Evolutionary conservation across 1,284 basidiomycete genomes (phyloP), one percentile per base, ranked within the genome.

Genomic region (Trametes pubescens): DNA sequence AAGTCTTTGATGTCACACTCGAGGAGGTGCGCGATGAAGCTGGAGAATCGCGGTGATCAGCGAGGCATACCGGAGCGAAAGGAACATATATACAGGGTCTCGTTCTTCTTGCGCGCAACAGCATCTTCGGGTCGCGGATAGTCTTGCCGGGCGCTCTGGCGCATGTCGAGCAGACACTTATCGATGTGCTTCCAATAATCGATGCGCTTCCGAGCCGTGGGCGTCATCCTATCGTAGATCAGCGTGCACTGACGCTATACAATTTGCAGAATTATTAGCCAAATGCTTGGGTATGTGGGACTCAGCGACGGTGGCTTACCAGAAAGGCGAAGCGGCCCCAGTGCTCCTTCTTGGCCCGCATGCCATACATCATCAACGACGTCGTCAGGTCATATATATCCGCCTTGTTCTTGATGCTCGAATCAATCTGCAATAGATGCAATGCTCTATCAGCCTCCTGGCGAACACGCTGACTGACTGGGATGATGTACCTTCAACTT

Each of bases 321-420:
- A 64, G 47, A 38, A 64, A 64, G 26, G 57, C 57, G 22, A 64
- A 56, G 18, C 62, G 44, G 0, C 57, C 62, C 62, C 62, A 64
- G 35, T 64, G 62, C 34, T 64, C 62, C 18, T 38, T 46, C 35
- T 52, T 59, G 1, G 57, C 24, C 4, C 24, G 24, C 24, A 60
- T 55, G 4, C 52, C 57, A 16, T 64, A 64, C 46, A 64, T 59
- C 37, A 64, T 32, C 26, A 64, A 24, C 4, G 24, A 7, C 3
- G 34, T 35, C 1, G 61, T 63, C 22, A 63, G 56, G 32, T 40
- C 44, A 29, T 63, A 63, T 16, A 63, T 58, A 44, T 63, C 61
- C 22, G 47, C 24, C 18, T 48, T 29, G 18, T 58, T 58, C 56
- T 58, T 58, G 51, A 63, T 55, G 24, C 38, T 29, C 3, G 37